Conservation (phyloP, 2,329 filamentous ascomycete species). For the Verticillium albo-atrum region DNA sequence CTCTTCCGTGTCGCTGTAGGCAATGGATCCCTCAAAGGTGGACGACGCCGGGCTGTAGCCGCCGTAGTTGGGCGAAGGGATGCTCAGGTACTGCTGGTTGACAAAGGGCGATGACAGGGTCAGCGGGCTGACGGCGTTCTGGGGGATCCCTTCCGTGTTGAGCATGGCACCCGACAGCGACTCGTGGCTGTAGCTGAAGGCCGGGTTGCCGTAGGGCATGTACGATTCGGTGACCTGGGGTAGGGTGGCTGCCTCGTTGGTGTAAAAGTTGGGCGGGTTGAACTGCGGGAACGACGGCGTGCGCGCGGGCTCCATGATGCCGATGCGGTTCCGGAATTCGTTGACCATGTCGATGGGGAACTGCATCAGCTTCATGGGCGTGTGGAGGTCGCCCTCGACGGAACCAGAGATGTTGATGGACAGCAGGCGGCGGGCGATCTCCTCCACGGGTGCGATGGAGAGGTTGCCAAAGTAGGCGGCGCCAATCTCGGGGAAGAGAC, state of each 20-base stretch:
- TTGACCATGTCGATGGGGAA: slow-evolving; percentile 65
- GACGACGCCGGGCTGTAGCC: slow-evolving; percentile 61
- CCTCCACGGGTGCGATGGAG: slow-evolving; percentile 75
- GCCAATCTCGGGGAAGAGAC: slow-evolving; percentile 86
- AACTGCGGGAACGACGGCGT: slow-evolving; percentile 60
- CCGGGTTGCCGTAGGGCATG: slow-evolving; percentile 50
- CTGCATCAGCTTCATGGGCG: slow-evolving; percentile 65
- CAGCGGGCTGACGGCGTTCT: slow-evolving; percentile 48
- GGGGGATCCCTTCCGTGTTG: slow-evolving; percentile 40
- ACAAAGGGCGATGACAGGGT: slow-evolving; percentile 52
- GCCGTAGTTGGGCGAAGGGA: slow-evolving; percentile 57
- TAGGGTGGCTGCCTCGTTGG: slow-evolving; percentile 39
- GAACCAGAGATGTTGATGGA: slow-evolving; percentile 51
- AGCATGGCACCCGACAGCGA: slow-evolving; percentile 48
- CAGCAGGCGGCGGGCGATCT: slow-evolving; percentile 73
- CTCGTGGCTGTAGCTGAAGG: slow-evolving; percentile 62
- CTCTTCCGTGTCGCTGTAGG: slow-evolving; percentile 60
- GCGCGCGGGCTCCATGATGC: slow-evolving; percentile 57
- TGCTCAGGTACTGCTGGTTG: slow-evolving; percentile 54
- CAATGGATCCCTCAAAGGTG: slow-evolving; percentile 56
- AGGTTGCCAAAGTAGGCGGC: slow-evolving; percentile 83
- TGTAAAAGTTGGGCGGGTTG: slow-evolving; percentile 49
- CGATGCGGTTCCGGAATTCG: slow-evolving; percentile 66
- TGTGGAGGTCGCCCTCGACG: slow-evolving; percentile 54
- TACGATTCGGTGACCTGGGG: slow-evolving; percentile 38